Conservation (phyloP, 2,329 filamentous ascomycete genomes). For the Hypoxylon sp. region DNA sequence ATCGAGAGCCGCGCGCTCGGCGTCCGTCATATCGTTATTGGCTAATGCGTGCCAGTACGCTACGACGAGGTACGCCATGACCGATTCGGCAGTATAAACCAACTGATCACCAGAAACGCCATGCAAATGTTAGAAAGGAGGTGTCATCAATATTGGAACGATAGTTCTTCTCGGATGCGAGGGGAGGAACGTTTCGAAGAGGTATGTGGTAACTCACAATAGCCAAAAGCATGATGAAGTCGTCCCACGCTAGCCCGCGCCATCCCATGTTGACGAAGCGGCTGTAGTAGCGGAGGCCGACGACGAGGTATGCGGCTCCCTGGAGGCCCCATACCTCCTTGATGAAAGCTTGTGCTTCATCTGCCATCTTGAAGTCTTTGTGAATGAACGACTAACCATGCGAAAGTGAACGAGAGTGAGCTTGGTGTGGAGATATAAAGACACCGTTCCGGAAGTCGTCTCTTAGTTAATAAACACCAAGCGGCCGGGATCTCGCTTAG, state of each 20-base stretch:
- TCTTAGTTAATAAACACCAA: conserved; percentile 1
- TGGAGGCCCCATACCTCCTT: conserved; percentile 46
- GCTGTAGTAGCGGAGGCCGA: conserved; percentile 43
- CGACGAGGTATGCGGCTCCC: conserved; percentile 41
- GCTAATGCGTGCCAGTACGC: conserved; percentile 45
- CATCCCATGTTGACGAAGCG: conserved; percentile 38
- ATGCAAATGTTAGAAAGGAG: not conserved
- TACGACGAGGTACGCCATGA: conserved; percentile 45
- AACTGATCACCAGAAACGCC: conserved; percentile 29
- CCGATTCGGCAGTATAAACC: conserved; percentile 44
- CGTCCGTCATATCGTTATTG: conserved; percentile 45
- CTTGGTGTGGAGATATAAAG: not conserved
- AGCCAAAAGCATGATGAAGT: conserved; percentile 42
- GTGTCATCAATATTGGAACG: not conserved
- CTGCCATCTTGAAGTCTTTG: conserved; percentile 23
- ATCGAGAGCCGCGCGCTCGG: conserved; percentile 37
- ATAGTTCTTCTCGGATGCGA: too few relatives aligned
- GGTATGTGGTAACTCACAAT: conserved; percentile 30
- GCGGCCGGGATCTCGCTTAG: conserved; percentile 8
- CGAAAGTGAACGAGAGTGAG: not conserved
- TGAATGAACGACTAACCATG: not conserved
- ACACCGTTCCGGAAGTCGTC: not conserved
- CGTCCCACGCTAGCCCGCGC: conserved; percentile 40
- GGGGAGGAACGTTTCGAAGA: not conserved
- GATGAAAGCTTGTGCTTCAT: conserved; percentile 36